These are phyloP conservation scores for Wakefieldia striispora DNA, from an alignment of 768 basidiomycete species.

Conservation along the genomic window DNA sequence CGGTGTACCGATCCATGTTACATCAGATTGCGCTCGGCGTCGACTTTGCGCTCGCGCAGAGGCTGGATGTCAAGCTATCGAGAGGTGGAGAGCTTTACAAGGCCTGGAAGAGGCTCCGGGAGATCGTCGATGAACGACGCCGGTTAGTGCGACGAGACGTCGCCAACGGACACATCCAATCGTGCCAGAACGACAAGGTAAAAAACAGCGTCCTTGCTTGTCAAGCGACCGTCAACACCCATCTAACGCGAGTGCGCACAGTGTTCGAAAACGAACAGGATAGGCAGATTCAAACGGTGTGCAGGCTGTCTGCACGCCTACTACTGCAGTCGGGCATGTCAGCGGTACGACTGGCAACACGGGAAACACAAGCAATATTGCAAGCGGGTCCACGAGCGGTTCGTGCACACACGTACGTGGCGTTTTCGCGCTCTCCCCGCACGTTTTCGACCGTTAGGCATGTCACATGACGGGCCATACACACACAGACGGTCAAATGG, in stretches of 20 bases:
- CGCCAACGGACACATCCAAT: constrained; percentile 21
- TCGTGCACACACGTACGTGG: constrained; percentile 16
- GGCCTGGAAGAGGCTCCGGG: constrained; percentile 23
- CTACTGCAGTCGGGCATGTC: constrained; percentile 28
- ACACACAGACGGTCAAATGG: constrained; percentile 23
- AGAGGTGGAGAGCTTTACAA: constrained; percentile 16
- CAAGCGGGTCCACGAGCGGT: constrained; percentile 19
- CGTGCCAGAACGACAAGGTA: constrained; percentile 27
- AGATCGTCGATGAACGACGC: constrained; percentile 18
- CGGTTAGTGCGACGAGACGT: constrained; percentile 16
- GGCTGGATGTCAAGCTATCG: constrained; percentile 11
- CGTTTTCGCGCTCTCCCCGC: too few relatives aligned
- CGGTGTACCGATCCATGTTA: constrained; percentile 26
- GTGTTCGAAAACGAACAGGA: constrained; percentile 20
- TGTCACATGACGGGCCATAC: not conserved
- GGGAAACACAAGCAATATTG: constrained; percentile 31
- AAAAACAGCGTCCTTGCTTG: not conserved
- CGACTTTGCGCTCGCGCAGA: constrained; percentile 3
- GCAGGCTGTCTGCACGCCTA: constrained; percentile 29
- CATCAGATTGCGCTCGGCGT: constrained; percentile 9
- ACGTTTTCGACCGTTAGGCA: too few relatives aligned
- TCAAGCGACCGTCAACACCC: not conserved
- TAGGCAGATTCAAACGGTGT: constrained; percentile 25
- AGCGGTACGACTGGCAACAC: constrained; percentile 25
- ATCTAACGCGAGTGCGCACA: constrained; percentile 3